A percentile compares a stretch with the other conserved stretches of the same genome.
Evolutionary conservation across 2,329 filamentous ascomycete species (phyloP).

Genomic region (Monosporascus cannonballus): DNA sequence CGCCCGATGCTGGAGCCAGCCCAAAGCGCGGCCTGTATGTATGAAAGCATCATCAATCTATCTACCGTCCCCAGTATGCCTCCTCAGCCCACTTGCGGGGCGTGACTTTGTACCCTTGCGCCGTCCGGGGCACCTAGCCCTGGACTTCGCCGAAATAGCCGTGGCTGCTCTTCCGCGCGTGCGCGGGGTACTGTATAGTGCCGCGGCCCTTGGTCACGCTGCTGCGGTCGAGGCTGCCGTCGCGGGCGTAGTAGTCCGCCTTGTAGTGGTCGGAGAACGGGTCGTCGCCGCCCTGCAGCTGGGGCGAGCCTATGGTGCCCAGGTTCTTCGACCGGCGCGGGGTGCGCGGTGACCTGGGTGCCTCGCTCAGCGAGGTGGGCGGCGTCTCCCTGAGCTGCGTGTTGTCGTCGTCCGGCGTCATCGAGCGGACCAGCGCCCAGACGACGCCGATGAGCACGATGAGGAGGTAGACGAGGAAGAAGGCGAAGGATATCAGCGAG

Average conservation of each 20-base stretch:
- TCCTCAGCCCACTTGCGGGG: too few species aligned
- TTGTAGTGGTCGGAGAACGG: background rate
- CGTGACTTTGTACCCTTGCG: too few species aligned
- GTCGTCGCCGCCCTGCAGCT: background rate
- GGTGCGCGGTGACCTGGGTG: background rate
- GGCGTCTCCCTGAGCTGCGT: background rate
- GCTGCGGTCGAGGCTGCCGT: background rate
- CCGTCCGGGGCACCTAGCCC: too few species aligned
- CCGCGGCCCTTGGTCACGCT: background rate
- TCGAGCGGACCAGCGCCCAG: constrained; percentile 40
- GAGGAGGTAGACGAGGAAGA: constrained; percentile 73
- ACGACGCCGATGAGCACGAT: constrained; percentile 69
- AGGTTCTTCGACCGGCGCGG: background rate
- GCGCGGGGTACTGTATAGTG: background rate
- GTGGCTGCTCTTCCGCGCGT: constrained; percentile 15
- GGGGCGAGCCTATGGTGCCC: background rate
- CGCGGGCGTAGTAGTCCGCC: constrained; percentile 6
- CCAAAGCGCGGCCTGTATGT: too few species aligned
- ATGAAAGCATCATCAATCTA: too few species aligned
- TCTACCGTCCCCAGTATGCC: too few species aligned
- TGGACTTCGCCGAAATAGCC: constrained; percentile 4
- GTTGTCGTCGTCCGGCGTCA: constrained; percentile 7
- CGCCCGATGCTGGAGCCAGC: too few species aligned
- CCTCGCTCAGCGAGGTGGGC: background rate
- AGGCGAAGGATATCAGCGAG: constrained; percentile 67